Base-by-base conservation (phyloP, 352 stramenopile genomes). In the Phytophthora tubulina region DNA sequence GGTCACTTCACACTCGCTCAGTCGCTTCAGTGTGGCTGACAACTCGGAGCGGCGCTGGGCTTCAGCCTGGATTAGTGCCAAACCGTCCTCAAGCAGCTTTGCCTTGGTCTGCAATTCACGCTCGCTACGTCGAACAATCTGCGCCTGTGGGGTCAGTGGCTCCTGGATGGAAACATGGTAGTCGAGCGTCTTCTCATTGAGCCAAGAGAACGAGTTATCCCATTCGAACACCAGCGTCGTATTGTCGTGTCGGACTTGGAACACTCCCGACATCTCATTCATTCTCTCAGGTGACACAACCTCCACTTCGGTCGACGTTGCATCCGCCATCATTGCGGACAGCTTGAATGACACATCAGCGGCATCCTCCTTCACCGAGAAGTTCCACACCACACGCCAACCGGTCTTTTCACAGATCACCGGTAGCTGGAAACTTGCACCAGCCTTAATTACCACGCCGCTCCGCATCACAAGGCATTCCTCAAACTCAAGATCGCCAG, bases 171-270 rank as follows among this genome's bases (percentile, higher is more conserved):
- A 90, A 32, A 96, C 88, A 21, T 94, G 88, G 66, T 96, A 94
- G 63, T 94, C 88, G 41, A 96, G 58, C 1, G 88, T 96, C 69
- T 96, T 96, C 55, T 90, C 85, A 46, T 93, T 92, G 2, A 96
- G 75, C 88, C 88, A 96, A 27, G 86, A 94, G 56, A 94, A 96
- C 36, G 84, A 76, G 53, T 96, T 96, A 65, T 96, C 86, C 88
- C 88, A 96, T 41, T 86, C 78, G 49, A 94, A 96, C 17, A 78
- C 17, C 2, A 96, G 73, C 54, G 78, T 84, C 15, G 76, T 80
- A 48, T 70, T 73, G 13, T 80, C 67, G 0, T 78, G 54, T 4
- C 70, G 61, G 5, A 89, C 81, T 4, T 80, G 73, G 39, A 86
- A 89, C 10, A 82, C 73, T 1, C 84, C 86, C 3, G 75, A 84